Evolutionary conservation across 108 stramenopile species (phyloP), one percentile per base, ranked within the genome.

Genomic region (Seminavis robusta): DNA sequence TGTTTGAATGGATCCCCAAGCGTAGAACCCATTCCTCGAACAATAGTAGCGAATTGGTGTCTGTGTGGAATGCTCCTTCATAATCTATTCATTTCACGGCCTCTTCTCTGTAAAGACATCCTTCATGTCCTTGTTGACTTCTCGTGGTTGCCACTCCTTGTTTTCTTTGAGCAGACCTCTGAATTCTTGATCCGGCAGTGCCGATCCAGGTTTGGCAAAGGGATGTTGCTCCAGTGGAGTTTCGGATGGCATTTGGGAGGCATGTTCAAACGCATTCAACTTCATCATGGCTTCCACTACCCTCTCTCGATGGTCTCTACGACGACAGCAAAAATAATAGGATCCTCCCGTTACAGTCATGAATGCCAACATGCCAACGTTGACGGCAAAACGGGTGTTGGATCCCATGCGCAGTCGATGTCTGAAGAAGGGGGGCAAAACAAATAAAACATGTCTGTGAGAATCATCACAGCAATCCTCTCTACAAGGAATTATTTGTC

Each of bases 241-340:
- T 31, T 67, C 65, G 44, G 61, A 70, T n/a, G 89, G 89, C 70
- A 86, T 77, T 31, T 84, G 72, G 30, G 61, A 59, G 4, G 76
- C 83, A 33, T 78, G 74, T 42, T 77, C 72, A 68, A 90, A 90
- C 59, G 77, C 72, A 57, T 90, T 90, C n/a, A 77, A 84, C 32
- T 77, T 69, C 89, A 90, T 90, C 82, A 90, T 84, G 61, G 77
- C 69, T 67, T 84, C 80, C 39, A 90, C 84, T 21, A 80, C 71
- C 28, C 73, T 27, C 59, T 90, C 83, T 44, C 84, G 74, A 52
- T 86, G 77, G 28, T 86, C 85, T 21, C 85, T 67, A 47, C 73
- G 72, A 57, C 80, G 66, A 44, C 60, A 79, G 44, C 89, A 90
- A 71, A 86, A 90, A 61, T 84, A 86, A 60, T 90, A 90, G 25